Conservation (phyloP, 1,284 basidiomycete species). For the Wolfiporia cocos region DNA sequence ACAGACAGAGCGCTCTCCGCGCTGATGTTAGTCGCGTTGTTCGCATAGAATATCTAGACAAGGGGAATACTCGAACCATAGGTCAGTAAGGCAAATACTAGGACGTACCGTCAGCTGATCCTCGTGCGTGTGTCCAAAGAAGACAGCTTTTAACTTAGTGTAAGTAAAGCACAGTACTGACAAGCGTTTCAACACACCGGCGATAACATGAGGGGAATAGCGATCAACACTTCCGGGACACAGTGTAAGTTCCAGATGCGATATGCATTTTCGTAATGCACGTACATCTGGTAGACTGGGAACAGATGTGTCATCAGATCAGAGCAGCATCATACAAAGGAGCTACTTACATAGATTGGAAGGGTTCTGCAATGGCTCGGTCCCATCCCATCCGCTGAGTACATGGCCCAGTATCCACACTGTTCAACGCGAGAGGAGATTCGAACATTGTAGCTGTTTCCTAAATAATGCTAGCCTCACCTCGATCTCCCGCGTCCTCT, state of each 20-base stretch:
- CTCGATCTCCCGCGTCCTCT: conserved; percentile 65
- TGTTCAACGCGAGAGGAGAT: too few species aligned
- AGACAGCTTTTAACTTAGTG: conserved; percentile 44
- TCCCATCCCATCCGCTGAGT: conserved; percentile 73
- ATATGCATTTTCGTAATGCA: background rate
- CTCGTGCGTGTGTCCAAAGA: conserved; percentile 81
- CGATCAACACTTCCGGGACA: conserved; percentile 59
- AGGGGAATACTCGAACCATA: background rate
- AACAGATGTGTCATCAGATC: too few species aligned
- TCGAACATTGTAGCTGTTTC: too few species aligned
- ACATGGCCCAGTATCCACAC: conserved; percentile 84
- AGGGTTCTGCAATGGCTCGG: conserved; percentile 54
- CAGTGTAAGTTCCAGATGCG: conserved; percentile 13
- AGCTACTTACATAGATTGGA: conserved; percentile 60
- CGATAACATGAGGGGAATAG: conserved; percentile 73
- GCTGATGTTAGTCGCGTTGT: conserved; percentile 62
- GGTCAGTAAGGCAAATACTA: background rate
- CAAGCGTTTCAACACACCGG: conserved; percentile 40
- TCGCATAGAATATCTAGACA: conserved; percentile 66
- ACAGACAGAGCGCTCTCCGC: conserved; percentile 49
- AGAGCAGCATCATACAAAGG: too few species aligned
- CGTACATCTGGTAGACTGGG: conserved; percentile 70
- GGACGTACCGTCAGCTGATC: conserved; percentile 68
- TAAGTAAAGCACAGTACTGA: background rate
- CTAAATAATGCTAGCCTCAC: conserved; percentile 24